Conservation (phyloP, 257 asterid species). For the Rhazya stricta region DNA sequence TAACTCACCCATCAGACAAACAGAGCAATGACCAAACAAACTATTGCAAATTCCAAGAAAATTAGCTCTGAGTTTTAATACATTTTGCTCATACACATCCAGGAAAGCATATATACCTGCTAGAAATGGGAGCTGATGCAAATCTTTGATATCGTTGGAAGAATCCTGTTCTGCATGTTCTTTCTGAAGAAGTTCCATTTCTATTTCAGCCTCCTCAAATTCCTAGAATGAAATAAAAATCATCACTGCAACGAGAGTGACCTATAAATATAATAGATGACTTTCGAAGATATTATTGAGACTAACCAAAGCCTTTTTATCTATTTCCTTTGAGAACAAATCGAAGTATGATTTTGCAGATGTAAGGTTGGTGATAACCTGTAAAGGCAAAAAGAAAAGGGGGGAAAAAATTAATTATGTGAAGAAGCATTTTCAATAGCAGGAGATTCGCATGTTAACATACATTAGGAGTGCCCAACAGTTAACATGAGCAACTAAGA, state of each 20-base stretch:
- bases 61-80: not conserved
- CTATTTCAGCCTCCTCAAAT: conserved; percentile 91
- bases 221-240: conserved; percentile 48
- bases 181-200: conserved; percentile 74
- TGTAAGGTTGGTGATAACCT: conserved; percentile 33
- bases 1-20: not conserved
- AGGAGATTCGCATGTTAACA: not conserved
- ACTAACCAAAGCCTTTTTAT: conserved; percentile 30
- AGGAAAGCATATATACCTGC: conserved; percentile 36
- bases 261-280: not conserved
- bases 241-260: conserved; percentile 14
- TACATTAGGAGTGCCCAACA: not conserved
- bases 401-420: not conserved
- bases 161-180: conserved; percentile 47
- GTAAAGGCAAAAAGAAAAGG: conserved; percentile 11
- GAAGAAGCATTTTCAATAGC: not conserved
- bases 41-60: not conserved
- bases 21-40: not conserved
- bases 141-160: conserved; percentile 49
- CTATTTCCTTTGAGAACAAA: conserved; percentile 26
- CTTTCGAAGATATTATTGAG: not conserved
- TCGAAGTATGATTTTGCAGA: conserved; percentile 32
- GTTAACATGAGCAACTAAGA: not conserved
- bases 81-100: not conserved
- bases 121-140: conserved; percentile 50